A percentile compares a stretch with the other conserved stretches of the same genome.
Conservation (phyloP, 148 eudicot species). For the Camellia japonica region DNA sequence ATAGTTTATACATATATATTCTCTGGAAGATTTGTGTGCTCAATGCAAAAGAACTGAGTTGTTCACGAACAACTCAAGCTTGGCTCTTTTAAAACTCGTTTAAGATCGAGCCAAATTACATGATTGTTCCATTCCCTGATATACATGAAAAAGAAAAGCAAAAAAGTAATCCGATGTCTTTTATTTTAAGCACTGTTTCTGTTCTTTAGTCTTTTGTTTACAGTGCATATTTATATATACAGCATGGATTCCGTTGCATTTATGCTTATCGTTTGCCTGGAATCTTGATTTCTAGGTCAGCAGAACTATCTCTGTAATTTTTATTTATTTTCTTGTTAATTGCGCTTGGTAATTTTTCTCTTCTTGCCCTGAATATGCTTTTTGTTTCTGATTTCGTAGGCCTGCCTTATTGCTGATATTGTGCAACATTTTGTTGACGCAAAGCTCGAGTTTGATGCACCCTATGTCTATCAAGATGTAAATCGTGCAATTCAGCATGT, state of each 20-base stretch:
- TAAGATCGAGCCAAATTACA: no score
- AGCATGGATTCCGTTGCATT: no score
- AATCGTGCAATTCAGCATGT: conserved; percentile 92
- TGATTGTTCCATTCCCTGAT: no score
- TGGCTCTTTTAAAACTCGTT: no score
- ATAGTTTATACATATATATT: not conserved
- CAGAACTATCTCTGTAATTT: not conserved
- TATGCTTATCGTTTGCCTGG: not conserved
- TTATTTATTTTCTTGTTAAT: not conserved
- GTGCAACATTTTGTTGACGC: conserved; percentile 98
- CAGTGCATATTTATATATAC: no score
- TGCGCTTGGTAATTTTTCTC: not conserved
- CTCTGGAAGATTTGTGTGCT: not conserved
- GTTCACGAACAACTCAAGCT: no score
- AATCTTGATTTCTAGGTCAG: not conserved
- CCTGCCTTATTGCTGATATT: conserved; percentile 95
- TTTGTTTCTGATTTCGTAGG: conserved; percentile 43
- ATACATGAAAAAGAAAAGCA: not conserved
- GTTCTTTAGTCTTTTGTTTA: not conserved
- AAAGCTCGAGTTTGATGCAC: conserved; percentile 90
- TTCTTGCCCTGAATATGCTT: not conserved
- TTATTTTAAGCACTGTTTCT: conserved; percentile 1
- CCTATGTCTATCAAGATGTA: conserved; percentile 89
- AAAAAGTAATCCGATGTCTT: not conserved
- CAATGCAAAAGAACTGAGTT: not conserved